phyloP scores from a whole-genome alignment of 352 stramenopile species.

The Phytophthora litchii region DNA sequence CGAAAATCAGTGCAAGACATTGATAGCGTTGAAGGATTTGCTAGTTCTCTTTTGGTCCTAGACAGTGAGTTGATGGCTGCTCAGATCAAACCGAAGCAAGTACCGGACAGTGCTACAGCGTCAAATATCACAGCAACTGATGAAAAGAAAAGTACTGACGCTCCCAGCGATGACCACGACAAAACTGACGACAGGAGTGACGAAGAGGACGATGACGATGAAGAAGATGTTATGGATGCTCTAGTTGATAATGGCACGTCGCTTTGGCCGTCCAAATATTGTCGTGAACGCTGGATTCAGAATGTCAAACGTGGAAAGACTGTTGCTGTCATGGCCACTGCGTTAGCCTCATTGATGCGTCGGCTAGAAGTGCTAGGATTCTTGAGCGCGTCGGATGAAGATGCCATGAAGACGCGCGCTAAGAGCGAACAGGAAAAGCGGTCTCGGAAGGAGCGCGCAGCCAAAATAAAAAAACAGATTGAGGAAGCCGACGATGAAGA shows the following conservation, averaged over 20 bases:
- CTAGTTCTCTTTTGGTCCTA: conserved; percentile 51
- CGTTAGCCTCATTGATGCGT: conserved; percentile 70
- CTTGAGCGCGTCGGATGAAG: conserved; percentile 55
- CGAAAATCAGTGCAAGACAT: conserved; percentile 48
- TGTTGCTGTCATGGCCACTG: conserved; percentile 61
- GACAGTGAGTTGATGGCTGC: conserved; percentile 72
- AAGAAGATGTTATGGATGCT: conserved; percentile 63
- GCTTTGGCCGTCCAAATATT: conserved; percentile 77
- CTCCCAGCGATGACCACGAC: conserved; percentile 28
- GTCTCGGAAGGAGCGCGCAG: conserved; percentile 68
- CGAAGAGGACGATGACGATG: conserved; percentile 80
- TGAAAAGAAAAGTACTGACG: conserved; percentile 17
- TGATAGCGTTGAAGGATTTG: conserved; percentile 43
- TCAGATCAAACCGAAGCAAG: conserved; percentile 43
- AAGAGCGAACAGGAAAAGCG: conserved; percentile 79
- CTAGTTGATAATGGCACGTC: conserved; percentile 60
- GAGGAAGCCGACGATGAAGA: conserved; percentile 63
- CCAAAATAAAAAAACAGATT: conserved; percentile 71
- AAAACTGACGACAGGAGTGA: conserved; percentile 62
- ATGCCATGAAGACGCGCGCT: conserved; percentile 52
- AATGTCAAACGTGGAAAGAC: conserved; percentile 59
- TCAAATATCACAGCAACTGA: conserved; percentile 7
- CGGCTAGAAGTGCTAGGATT: conserved; percentile 72
- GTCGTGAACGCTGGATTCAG: conserved; percentile 72
- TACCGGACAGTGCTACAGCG: conserved; percentile 6